These are phyloP conservation scores for Strobilomyces echinocephalus DNA, from an alignment of 768 basidiomycete genomes.

Conservation along the genomic window DNA sequence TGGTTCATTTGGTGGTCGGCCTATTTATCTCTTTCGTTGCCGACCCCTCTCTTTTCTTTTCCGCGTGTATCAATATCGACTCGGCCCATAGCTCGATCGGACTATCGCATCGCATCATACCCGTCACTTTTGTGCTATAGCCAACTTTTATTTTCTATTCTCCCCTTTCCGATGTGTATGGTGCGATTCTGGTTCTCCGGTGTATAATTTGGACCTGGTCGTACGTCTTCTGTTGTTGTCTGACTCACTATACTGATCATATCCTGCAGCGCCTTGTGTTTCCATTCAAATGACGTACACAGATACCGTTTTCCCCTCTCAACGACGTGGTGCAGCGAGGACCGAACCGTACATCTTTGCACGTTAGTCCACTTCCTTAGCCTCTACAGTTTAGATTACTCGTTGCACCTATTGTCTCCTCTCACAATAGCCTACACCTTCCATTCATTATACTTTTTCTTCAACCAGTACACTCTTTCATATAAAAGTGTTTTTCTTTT, in stretches of 20 bases:
- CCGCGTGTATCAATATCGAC: conserved; percentile 32
- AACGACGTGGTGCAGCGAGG: conserved; percentile 19
- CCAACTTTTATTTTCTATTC: neutral
- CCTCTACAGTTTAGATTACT: conserved; percentile 18
- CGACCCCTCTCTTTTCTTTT: neutral
- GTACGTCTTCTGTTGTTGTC: conserved; percentile 7
- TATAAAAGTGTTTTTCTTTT: conserved; percentile 1
- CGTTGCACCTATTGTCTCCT: conserved; percentile 14
- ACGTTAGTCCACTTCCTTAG: conserved; percentile 15
- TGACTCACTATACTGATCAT: conserved; percentile 8
- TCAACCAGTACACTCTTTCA: conserved; percentile 27
- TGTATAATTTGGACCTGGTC: conserved; percentile 26
- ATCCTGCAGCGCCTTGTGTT: conserved; percentile 23
- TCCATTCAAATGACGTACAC: conserved; percentile 23
- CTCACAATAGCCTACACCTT: conserved; percentile 20
- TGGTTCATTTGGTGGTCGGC: conserved; percentile 14
- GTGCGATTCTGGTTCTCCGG: conserved; percentile 31
- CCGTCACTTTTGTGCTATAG: conserved; percentile 25
- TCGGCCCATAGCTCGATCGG: conserved; percentile 25
- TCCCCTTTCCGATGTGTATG: conserved; percentile 26
- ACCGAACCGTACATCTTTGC: conserved; percentile 15
- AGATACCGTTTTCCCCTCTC: conserved; percentile 21
- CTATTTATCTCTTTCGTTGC: conserved; percentile 17
- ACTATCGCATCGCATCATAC: conserved; percentile 34
- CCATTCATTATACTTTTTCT: conserved; percentile 22